phyloP scores from a whole-genome alignment of 768 basidiomycete genomes.

The Lactarius tabidus region DNA sequence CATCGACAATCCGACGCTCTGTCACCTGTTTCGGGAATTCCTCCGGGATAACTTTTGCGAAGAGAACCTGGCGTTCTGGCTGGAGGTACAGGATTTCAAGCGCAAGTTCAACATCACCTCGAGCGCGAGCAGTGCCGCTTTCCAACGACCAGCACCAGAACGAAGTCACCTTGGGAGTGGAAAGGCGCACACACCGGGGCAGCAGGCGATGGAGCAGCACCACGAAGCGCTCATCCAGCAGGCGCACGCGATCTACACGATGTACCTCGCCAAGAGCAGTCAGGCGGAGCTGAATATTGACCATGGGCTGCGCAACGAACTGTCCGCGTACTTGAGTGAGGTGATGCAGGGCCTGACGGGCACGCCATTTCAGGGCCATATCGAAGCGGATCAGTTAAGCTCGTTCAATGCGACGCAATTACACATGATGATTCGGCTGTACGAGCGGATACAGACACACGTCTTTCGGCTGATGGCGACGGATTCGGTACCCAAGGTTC shows the following conservation, averaged over 20 bases:
- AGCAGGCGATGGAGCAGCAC: conserved; percentile 93
- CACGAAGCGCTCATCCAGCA: conserved; percentile 93
- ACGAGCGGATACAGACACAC: conserved; percentile 94
- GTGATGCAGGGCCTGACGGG: conserved; percentile 76
- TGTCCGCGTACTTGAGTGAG: conserved; percentile 89
- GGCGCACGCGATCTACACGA: conserved; percentile 91
- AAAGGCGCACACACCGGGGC: conserved; percentile 57
- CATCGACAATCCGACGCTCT: conserved; percentile 85
- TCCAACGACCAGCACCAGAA: conserved; percentile 48
- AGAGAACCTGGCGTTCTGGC: conserved; percentile 96
- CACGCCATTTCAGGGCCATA: conserved; percentile 71
- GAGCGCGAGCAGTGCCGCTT: conserved; percentile 41
- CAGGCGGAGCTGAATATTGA: conserved; percentile 98
- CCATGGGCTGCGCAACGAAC: conserved; percentile 90
- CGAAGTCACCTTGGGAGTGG: conserved; percentile 32
- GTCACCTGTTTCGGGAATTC: conserved; percentile 92
- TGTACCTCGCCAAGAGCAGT: conserved; percentile 92
- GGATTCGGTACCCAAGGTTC: conserved; percentile 95
- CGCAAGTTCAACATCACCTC: conserved; percentile 94
- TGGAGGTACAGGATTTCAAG: conserved; percentile 97
- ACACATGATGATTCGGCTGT: conserved; percentile 87
- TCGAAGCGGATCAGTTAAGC: conserved; percentile 76
- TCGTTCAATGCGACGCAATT: conserved; percentile 94
- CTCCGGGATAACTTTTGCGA: conserved; percentile 94
- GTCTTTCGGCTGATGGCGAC: conserved; percentile 98